Conservation (phyloP, 257 asterid species). For the Ligustrum vulgare region DNA sequence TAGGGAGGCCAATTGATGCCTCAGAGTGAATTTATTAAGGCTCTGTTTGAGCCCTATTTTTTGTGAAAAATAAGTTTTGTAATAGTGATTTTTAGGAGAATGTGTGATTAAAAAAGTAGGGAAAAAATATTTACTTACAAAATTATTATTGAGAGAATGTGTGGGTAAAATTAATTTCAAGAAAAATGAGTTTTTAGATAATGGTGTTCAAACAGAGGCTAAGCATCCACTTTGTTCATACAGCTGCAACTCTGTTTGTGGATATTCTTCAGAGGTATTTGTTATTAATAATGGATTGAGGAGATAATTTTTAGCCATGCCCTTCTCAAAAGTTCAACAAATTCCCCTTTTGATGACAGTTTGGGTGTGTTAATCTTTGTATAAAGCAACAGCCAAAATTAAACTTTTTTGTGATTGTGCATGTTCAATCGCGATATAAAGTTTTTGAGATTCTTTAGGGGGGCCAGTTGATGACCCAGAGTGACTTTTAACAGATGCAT, state of each 20-base stretch:
- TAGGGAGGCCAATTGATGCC: neutral
- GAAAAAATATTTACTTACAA: too few relatives aligned
- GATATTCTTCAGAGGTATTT: too few relatives aligned
- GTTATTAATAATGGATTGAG: neutral
- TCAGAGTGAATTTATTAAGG: neutral
- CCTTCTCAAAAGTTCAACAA: conserved; percentile 6
- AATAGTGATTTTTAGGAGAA: too few relatives aligned
- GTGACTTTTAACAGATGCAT: neutral
- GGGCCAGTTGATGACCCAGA: neutral
- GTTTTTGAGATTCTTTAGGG: neutral
- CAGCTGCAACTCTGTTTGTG: too few relatives aligned
- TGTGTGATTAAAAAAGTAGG: too few relatives aligned
- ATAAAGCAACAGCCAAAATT: neutral
- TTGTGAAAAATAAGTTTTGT: too few relatives aligned
- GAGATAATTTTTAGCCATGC: neutral
- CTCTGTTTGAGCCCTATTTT: too few relatives aligned
- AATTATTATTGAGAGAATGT: too few relatives aligned
- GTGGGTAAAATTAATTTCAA: too few relatives aligned
- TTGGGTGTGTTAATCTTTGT: neutral
- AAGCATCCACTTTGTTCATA: too few relatives aligned
- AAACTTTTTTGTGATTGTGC: neutral
- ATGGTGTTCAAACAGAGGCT: too few relatives aligned
- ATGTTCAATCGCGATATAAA: neutral
- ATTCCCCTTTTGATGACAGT: neutral
- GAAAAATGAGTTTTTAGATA: too few relatives aligned